Evolutionary conservation across 306 rosid species (phyloP), one percentile per base, ranked within the genome.

Genomic region (Datisca glomerata): DNA sequence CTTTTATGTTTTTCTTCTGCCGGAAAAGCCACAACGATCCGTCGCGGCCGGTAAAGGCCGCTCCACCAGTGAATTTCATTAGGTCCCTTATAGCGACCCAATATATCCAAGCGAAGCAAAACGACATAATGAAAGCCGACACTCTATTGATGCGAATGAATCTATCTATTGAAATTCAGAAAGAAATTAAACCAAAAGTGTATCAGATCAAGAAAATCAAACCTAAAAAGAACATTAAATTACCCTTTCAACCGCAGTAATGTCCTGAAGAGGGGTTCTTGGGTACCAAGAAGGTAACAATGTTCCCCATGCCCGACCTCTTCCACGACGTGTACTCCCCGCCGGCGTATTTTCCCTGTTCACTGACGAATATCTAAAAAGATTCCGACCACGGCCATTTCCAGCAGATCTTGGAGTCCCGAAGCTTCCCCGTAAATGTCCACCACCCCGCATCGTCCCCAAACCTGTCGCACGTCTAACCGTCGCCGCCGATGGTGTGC

Each of bases 241-340:
- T 72, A 87, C 97, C 64, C 80, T 49, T 18, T 22, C 53, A 13
- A 79, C 47, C 8, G 60, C 65, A n/a, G 85, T 79, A 41, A 87
- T 63, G 16, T 83, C 83, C 0, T 73, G 74, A 7, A 87, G 75
- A 24, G 93, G 94, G 14, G 85, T 71, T 50, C 97, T 53, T 0
- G 89, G 97, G 36, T 87, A 82, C 94, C 93, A 87, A 36, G 75
- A 61, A 12, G 97, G 94, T 4, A 87, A 64, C 12, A 57, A 27
- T 4, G 85, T 65, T 7, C 48, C 64, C 20, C 56, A 35, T 0
- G 49, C 43, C 18, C 75, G 64, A 5, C 25, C 55, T 27, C 81
- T 54, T 18, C 55, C 58, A 16, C 76, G 64, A 16, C 79, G 45
- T 4, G 39, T 1, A 39, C 56, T 42, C 13, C 51, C 57, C 10